Conservation (phyloP, 441 rosid species). For the Isatis lusitanica region DNA sequence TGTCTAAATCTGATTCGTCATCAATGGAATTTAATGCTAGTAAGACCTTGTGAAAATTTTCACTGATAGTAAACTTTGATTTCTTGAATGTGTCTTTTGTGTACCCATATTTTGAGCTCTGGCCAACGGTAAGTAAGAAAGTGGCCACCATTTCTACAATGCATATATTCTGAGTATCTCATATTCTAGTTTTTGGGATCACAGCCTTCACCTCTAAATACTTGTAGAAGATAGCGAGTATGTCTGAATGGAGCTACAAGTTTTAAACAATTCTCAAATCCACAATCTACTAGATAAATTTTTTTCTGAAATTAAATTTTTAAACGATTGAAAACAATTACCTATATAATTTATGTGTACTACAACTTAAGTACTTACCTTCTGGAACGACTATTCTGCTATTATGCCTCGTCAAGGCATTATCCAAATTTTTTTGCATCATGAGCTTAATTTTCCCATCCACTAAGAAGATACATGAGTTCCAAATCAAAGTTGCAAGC, state of each 20-base stretch:
- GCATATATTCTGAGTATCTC: neutral
- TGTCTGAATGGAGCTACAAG: neutral
- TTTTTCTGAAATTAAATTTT: neutral
- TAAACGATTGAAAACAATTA: neutral
- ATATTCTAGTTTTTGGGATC: neutral
- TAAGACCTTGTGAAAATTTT: no score
- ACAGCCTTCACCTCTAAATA: neutral
- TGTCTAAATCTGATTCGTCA: no score
- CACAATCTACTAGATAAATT: neutral
- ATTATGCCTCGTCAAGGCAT: neutral
- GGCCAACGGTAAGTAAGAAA: neutral
- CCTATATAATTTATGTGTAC: neutral
- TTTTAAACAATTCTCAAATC: neutral
- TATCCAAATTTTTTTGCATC: neutral
- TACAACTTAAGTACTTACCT: neutral
- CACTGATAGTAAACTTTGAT: no score
- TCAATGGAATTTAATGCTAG: no score
- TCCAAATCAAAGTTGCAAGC: neutral
- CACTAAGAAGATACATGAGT: conserved; percentile 7
- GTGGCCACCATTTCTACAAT: neutral
- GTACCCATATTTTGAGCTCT: neutral
- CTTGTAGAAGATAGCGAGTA: neutral
- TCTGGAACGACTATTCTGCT: neutral
- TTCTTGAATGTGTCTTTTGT: no score
- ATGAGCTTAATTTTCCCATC: conserved; percentile 4